Evolutionary conservation across 345 rosid species (phyloP).

Genomic region (Bretschneidera sinensis): DNA sequence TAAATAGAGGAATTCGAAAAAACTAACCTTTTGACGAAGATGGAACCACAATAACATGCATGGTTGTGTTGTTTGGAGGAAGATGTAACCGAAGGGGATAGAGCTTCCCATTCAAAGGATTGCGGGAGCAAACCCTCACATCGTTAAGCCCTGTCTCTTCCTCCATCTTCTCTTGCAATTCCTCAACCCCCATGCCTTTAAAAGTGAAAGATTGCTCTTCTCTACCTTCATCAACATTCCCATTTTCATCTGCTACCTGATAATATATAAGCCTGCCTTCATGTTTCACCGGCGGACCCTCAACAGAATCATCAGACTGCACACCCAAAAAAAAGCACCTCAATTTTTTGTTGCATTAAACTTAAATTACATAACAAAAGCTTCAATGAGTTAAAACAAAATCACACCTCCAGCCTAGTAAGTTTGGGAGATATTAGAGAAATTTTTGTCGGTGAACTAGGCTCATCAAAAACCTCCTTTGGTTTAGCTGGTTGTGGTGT

Average conservation of each 20-base stretch:
- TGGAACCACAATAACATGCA: slow-evolving; percentile 77
- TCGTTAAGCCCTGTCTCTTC: slow-evolving; percentile 56
- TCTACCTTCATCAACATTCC: slow-evolving; percentile 34
- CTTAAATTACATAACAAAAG: background rate
- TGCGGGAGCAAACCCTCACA: slow-evolving; percentile 58
- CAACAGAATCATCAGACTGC: slow-evolving; percentile 39
- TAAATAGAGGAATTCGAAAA: background rate
- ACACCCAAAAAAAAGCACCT: background rate
- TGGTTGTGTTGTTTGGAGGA: slow-evolving; percentile 77
- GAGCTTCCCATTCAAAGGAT: slow-evolving; percentile 68
- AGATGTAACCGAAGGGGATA: slow-evolving; percentile 85
- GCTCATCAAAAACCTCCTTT: slow-evolving; percentile 15
- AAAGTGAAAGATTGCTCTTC: slow-evolving; percentile 45
- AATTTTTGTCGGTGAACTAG: slow-evolving; percentile 33
- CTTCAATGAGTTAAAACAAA: background rate
- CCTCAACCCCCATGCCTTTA: slow-evolving; percentile 63
- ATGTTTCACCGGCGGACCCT: slow-evolving; percentile 22
- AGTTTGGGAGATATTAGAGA: slow-evolving; percentile 26
- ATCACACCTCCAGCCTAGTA: slow-evolving; percentile 34
- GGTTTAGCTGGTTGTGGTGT: background rate
- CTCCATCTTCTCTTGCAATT: slow-evolving; percentile 52
- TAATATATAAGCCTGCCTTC: slow-evolving; percentile 73
- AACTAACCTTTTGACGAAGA: slow-evolving; percentile 43
- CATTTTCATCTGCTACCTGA: slow-evolving; percentile 47
- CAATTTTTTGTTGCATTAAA: background rate